Base-by-base conservation (phyloP, 306 rosid species). In the Cercis canadensis region DNA sequence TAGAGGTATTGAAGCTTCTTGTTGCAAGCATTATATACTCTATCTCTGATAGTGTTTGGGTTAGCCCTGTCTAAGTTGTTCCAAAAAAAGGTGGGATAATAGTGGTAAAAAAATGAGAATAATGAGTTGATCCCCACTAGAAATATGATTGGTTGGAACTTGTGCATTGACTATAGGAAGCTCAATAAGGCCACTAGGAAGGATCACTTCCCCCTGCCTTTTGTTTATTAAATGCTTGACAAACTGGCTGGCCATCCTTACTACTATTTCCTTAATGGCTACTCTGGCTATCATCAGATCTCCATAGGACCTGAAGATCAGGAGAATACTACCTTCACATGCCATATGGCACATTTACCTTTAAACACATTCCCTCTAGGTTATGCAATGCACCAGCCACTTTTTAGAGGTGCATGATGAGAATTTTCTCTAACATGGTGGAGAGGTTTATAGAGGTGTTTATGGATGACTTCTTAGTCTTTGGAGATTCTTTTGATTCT, bases 381-480 rank as follows among this genome's bases (percentile, higher is more conserved):
- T 7, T 65, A 1, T 65, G 70, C n/a, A n/a, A n/a, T n/a, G n/a
- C n/a, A n/a, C n/a, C n/a, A n/a, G n/a, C n/a, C n/a, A n/a, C n/a
- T n/a, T 64, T 64, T 46, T 53, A 64, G 15, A 14, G 21, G 1
- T 24, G 41, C 9, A 29, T 64, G 44, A 6, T 47, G 0, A 5
- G 4, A 0, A 47, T 45, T 1, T 46, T 65, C 11, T 21, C 57
- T 0, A 4, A 29, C 33, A 45, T 65, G 57, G 44, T 65, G 5
- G 44, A 29, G 41, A 11, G 14, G 1, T 9, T 3, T 8, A 24
- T 64, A 2, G 56, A 64, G 1, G 40, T 64, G 3, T 45, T 64
- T 11, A 64, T 44, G 70, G 57, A 45, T 7, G 43, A 46, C 17
- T 46, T 64, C n/a, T n/a, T n/a, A n/a, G n/a, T n/a, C n/a, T n/a